A percentile compares a stretch with the other conserved stretches of the same genome.
These are phyloP conservation scores for Globisporangium megalacanthum DNA, from an alignment of 352 stramenopile species.

Conservation along the genomic window DNA sequence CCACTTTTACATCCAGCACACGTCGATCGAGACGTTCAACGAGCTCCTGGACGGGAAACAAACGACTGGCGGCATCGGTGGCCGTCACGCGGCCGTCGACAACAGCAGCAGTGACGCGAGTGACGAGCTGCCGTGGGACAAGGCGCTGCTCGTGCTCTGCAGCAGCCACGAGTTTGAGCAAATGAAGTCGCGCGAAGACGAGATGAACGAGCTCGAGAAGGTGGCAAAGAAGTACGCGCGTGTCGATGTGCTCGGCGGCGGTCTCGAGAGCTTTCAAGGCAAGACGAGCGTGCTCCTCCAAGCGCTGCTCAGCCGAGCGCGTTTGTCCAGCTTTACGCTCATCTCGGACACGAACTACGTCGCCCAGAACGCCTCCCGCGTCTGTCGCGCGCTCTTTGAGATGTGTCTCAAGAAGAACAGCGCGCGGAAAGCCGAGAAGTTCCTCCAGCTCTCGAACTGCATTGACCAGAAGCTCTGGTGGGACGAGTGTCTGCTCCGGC, in stretches of 20 bases:
- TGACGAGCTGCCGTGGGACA: conserved; percentile 62
- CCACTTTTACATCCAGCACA: conserved; percentile 99
- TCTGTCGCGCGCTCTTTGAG: conserved; percentile 98
- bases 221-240: conserved; percentile 87
- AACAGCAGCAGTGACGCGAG: conserved; percentile 19
- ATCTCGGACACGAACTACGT: conserved; percentile 99
- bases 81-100: no score
- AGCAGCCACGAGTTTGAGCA: conserved; percentile 95
- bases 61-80: conserved; percentile 8
- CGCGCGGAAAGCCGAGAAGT: conserved; percentile 85
- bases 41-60: conserved; percentile 80
- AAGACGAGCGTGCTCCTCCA: conserved; percentile 98
- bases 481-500: conserved; percentile 92
- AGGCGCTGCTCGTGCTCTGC: conserved; percentile 63
- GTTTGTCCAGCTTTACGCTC: conserved; percentile 95
- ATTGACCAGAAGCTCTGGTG: conserved; percentile 98
- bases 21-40: conserved; percentile 98
- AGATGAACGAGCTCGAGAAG: conserved; percentile 91
- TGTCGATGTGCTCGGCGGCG: conserved; percentile 85
- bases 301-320: conserved; percentile 52
- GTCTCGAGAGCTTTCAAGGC: conserved; percentile 88
- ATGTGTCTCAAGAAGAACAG: conserved; percentile 94
- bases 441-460: conserved; percentile 95
- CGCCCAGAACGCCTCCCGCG: conserved; percentile 96
- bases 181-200: conserved; percentile 94